Base-by-base conservation (phyloP, 768 basidiomycete genomes). In the Termitomyces sp. region DNA sequence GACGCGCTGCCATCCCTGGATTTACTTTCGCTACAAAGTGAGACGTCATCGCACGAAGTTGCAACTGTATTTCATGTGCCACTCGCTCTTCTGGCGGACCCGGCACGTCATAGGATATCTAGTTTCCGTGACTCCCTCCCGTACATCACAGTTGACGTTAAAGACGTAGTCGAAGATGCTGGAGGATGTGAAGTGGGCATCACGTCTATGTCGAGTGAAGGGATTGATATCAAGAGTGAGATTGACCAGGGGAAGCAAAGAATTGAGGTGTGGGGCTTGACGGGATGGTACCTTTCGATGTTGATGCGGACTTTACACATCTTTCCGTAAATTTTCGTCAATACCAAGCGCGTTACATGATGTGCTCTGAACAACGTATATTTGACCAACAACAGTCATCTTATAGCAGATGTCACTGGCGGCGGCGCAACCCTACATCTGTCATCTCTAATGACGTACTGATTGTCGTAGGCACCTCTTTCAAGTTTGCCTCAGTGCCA, bases 251-350 rank as follows among this genome's bases (percentile, higher is more conserved):
- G 75, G 30, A 70, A 68, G 42, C 71, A 74, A 48, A 73, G 74
- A 57, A 69, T 90, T 16, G 87, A 92, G 65, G 82, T 91, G 28
- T 92, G 90, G 88, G 90, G 91, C 0, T 71, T 92, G 66, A 91
- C 91, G 22, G 91, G 90, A 36, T 92, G 90, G 88, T 92, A 90
- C 72, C 74, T 90, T 54, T 80, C 78, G 47, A 63, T 81, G 49
- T 70, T 91, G 63, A 82, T 90, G 82, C 79, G 75, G 60, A 72
- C 71, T 20, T 65, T 89, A 61, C 70, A 72, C 49, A 73, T 82
- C 35, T 80, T 83, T 66, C 72, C 69, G 59, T 77, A 73, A 60
- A 36, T 20, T 33, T 30, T 42, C 43, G 57, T 54, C 58, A 49
- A 50, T 48, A 40, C 13, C 9, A 32, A 20, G 9, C n/a, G 40